Conservation (phyloP, 2,329 filamentous ascomycete species). For the Arachnomyces sp. region DNA sequence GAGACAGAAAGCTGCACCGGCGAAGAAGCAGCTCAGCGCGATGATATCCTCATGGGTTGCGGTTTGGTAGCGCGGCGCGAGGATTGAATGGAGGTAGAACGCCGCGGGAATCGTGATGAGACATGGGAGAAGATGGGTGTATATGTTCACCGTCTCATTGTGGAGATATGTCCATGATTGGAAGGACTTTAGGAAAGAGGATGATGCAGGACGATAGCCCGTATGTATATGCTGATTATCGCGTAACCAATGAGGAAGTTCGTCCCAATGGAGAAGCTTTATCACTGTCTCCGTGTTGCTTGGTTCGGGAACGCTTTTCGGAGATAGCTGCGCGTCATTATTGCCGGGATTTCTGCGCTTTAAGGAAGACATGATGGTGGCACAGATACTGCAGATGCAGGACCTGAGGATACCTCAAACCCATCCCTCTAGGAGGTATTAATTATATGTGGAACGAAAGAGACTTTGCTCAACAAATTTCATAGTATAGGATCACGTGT, state of each 20-base stretch:
- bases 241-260: constrained; percentile 45
- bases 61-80: constrained; percentile 58
- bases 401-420: not conserved
- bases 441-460: too few species aligned
- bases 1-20: constrained; percentile 62
- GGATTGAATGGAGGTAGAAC: constrained; percentile 46
- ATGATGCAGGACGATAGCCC: constrained; percentile 56
- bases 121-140: constrained; percentile 61
- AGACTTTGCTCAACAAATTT: too few species aligned
- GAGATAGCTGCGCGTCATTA: too few species aligned
- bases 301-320: too few species aligned
- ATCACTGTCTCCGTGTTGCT: constrained; percentile 17
- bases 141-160: constrained; percentile 65
- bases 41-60: constrained; percentile 57
- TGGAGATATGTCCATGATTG: constrained; percentile 55
- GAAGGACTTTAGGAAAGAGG: constrained; percentile 52
- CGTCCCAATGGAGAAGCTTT: constrained; percentile 43
- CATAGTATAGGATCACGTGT: constrained; percentile 21
- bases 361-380: constrained; percentile 1
- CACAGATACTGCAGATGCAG: not conserved
- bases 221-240: constrained; percentile 63
- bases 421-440: constrained; percentile 42
- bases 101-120: constrained; percentile 47
- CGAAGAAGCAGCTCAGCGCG: constrained; percentile 71
- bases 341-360: not conserved